phyloP scores from a whole-genome alignment of 345 rosid genomes.

The Rhizophora mangle region DNA sequence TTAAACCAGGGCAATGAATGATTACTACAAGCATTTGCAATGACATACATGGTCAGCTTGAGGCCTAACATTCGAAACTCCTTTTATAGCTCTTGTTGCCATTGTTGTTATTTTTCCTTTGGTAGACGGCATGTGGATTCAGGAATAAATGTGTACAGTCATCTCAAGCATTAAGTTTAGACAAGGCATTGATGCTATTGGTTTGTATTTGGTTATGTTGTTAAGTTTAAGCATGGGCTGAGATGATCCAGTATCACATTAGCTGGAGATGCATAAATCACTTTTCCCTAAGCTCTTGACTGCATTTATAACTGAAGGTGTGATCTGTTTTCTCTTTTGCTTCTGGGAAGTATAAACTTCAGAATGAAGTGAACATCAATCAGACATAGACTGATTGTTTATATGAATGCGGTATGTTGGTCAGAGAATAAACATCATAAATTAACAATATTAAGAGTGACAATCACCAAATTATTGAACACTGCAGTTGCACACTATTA shows the following conservation, averaged over 20 bases:
- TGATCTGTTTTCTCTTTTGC: too few species aligned
- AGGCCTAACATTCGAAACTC: background rate
- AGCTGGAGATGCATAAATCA: too few species aligned
- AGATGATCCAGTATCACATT: too few species aligned
- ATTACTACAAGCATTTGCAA: background rate
- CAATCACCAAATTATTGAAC: slow-evolving; percentile 2
- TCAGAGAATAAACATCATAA: background rate
- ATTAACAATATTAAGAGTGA: slow-evolving; percentile 5
- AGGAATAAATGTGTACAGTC: too few species aligned
- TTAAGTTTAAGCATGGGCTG: too few species aligned
- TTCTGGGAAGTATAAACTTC: too few species aligned
- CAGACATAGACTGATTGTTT: background rate
- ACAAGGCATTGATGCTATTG: too few species aligned
- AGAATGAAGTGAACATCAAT: background rate
- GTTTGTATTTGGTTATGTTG: too few species aligned
- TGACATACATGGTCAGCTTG: background rate
- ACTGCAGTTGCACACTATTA: background rate
- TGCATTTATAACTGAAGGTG: too few species aligned
- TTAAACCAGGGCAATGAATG: background rate
- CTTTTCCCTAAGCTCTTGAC: too few species aligned
- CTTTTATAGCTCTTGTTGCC: too few species aligned
- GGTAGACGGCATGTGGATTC: background rate
- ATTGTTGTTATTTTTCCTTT: background rate
- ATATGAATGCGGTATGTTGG: background rate
- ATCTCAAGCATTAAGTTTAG: too few species aligned